These are phyloP conservation scores for Penicillium cataractarum DNA, from an alignment of 495 filamentous ascomycete genomes.

Conservation along the genomic window DNA sequence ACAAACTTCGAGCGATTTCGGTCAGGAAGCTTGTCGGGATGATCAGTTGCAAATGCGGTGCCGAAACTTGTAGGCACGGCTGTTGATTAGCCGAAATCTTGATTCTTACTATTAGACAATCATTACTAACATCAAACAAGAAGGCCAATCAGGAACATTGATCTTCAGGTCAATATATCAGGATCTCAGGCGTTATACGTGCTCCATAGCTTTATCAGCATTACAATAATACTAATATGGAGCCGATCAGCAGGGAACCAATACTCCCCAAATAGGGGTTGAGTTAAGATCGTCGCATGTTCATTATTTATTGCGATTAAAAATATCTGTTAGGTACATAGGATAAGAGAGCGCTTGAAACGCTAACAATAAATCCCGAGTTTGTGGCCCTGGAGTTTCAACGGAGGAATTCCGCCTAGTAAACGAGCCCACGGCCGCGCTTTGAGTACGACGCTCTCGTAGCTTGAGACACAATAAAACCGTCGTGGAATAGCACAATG, in stretches of 20 bases:
- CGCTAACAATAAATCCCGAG: neutral
- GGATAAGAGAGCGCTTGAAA: neutral
- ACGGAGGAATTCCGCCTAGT: conserved; percentile 7
- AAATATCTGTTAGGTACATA: neutral
- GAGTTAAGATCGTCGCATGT: neutral
- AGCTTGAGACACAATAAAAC: neutral
- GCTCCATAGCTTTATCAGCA: neutral
- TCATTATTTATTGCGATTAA: neutral
- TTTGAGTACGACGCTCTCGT: neutral
- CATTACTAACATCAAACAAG: neutral
- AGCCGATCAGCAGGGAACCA: neutral
- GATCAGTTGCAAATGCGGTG: neutral
- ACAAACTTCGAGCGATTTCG: neutral
- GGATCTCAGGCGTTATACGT: neutral
- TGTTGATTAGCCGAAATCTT: conserved; percentile 1
- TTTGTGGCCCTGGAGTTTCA: neutral
- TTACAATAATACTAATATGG: neutral
- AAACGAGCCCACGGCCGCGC: neutral
- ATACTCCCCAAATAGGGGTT: neutral
- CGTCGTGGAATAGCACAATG: neutral
- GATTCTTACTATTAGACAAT: neutral
- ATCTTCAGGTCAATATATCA: neutral
- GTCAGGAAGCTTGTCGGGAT: neutral
- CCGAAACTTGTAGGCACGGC: conserved; percentile 1
- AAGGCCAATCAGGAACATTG: neutral